These are phyloP conservation scores for Dactylellina cionopaga DNA, from an alignment of 2,329 filamentous ascomycete genomes.

Conservation along the genomic window DNA sequence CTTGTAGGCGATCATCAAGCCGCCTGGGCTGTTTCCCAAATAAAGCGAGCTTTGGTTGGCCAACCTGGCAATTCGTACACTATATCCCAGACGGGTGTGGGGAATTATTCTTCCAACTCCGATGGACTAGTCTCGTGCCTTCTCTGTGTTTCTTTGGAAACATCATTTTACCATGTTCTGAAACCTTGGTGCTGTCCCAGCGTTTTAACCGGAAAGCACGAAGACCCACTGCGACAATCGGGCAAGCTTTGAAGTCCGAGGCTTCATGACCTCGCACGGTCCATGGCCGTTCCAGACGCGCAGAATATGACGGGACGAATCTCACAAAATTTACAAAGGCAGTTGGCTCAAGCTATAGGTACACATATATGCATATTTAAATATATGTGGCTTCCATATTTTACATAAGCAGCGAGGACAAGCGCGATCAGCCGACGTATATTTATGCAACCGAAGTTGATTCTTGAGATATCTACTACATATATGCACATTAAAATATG, in stretches of 20 bases:
- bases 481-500: no score
- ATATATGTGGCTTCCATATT: no score
- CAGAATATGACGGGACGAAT: slow-evolving; percentile 18
- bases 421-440: slow-evolving; percentile 3
- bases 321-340: slow-evolving; percentile 27
- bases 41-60: slow-evolving; percentile 17
- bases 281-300: slow-evolving; percentile 5
- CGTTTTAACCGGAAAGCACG: slow-evolving; percentile 50
- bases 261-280: slow-evolving; percentile 46
- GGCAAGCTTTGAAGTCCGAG: slow-evolving; percentile 37
- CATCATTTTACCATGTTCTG: slow-evolving; percentile 38
- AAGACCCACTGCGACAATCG: slow-evolving; percentile 32
- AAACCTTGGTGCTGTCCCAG: slow-evolving; percentile 51
- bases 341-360: not conserved
- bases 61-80: slow-evolving; percentile 46
- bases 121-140: slow-evolving; percentile 50
- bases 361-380: not conserved
- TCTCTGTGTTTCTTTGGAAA: slow-evolving; percentile 17
- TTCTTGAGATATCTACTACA: not conserved
- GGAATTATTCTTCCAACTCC: slow-evolving; percentile 54
- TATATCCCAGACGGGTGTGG: slow-evolving; percentile 53
- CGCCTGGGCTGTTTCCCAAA: slow-evolving; percentile 28
- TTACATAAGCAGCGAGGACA: not conserved
- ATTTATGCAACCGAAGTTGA: not conserved
- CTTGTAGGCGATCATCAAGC: slow-evolving; percentile 47